Base-by-base conservation (phyloP, 2,329 filamentous ascomycete genomes). In the Aureobasidium melanogenum region DNA sequence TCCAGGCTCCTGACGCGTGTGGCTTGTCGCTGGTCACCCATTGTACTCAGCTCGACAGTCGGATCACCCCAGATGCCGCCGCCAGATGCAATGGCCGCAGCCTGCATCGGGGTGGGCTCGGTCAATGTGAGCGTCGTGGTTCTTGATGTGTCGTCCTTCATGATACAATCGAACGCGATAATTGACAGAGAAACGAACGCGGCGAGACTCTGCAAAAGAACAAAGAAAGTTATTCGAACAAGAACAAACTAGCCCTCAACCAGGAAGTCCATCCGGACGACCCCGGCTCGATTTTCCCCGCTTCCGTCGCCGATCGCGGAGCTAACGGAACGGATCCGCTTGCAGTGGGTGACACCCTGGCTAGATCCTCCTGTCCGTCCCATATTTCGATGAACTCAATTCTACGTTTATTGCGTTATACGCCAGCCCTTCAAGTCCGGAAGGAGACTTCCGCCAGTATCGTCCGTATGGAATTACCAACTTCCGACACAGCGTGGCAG, bases 21-120 rank as follows among this genome's bases (percentile, higher is more conserved):
- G 1, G 55, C 22, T 19, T n/a, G 32, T 17, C 43, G 43, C n/a
- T 47, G 43, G 26, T 58, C 55, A 14, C 55, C 55, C 30, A 58
- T 48, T 5, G 43, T 30, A 28, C 30, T 58, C 43, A 58, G 22
- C 12, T 58, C 55, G 7, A 58, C 55, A 10, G 43, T 19, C 9
- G 55, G 55, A 39, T 58, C 55, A n/a, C 55, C 55, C 55, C 55
- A 58, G 8, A 58, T 47, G 6, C 55, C 55, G 8, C 55, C 55
- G 3, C 55, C 55, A 48, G 55, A 58, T 19, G 55, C 55, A 30
- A 58, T 58, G 24, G 55, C 55, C 12, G 55, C 55, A 38, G 55
- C 41, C 24, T 58, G 43, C 38, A 58, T 36, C 9, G 55, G 43
- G 9, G 55, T 58, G 5, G 55, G 55, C 43, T 30, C 55, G 1